A percentile compares a stretch with the other conserved stretches of the same genome.
These are phyloP conservation scores for Alloascoidea hylecoeti DNA, from an alignment of 805 yeast genomes.

Conservation along the genomic window DNA sequence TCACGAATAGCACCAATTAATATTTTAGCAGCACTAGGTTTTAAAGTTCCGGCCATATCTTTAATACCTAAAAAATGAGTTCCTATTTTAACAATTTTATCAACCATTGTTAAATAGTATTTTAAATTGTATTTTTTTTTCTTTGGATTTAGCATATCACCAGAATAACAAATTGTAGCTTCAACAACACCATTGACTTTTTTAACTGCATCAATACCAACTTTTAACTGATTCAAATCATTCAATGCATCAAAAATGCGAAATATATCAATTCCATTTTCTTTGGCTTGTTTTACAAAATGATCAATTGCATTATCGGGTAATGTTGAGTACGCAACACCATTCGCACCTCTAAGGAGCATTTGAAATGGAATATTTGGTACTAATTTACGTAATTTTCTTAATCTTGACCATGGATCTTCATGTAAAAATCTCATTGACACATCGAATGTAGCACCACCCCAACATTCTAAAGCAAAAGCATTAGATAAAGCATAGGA, in stretches of 20 bases:
- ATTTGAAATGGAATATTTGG: conserved; percentile 88
- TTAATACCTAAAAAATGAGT: conserved; percentile 78
- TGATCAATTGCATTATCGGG: conserved; percentile 88
- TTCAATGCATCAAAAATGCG: conserved; percentile 80
- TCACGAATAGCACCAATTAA: conserved; percentile 57
- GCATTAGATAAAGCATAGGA: conserved; percentile 67
- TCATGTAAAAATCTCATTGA: conserved; percentile 81
- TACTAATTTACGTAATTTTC: conserved; percentile 55
- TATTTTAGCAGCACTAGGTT: conserved; percentile 65
- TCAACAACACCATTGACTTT: conserved; percentile 86
- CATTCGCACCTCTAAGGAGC: conserved; percentile 86
- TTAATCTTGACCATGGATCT: conserved; percentile 81
- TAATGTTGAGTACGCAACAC: conserved; percentile 78
- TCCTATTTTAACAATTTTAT: conserved; percentile 63
- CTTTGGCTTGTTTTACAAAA: conserved; percentile 73
- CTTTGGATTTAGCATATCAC: conserved; percentile 77
- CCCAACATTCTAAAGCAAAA: conserved; percentile 85
- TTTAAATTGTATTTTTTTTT: conserved; percentile 75
- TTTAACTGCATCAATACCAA: conserved; percentile 80
- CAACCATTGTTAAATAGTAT: conserved; percentile 59
- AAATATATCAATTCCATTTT: conserved; percentile 76
- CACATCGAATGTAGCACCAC: conserved; percentile 88
- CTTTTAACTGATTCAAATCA: conserved; percentile 74
- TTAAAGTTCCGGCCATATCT: conserved; percentile 88
- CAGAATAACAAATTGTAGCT: conserved; percentile 80